phyloP scores from a whole-genome alignment of 139 green algal species.

The Yamagishiella unicocca region DNA sequence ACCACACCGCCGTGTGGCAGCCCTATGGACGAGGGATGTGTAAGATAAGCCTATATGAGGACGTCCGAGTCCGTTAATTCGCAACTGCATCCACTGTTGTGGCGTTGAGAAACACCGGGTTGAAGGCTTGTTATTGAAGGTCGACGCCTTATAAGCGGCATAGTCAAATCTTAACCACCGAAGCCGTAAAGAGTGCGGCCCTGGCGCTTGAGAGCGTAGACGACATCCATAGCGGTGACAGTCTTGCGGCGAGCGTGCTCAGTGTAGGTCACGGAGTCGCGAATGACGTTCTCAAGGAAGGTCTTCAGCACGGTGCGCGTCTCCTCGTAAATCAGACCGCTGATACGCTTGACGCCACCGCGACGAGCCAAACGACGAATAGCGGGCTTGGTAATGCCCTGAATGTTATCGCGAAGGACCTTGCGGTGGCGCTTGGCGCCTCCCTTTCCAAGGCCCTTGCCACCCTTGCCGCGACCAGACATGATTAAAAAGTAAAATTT shows the following conservation, averaged over 20 bases:
- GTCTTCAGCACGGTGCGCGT: conserved; percentile 91
- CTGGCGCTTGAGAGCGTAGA: conserved; percentile 97
- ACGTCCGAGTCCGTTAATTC: no score
- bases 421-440: conserved; percentile 94
- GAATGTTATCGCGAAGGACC: conserved; percentile 94
- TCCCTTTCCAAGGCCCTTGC: conserved; percentile 93
- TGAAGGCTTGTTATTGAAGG: no score
- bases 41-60: background rate
- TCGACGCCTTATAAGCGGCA: no score
- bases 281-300: conserved; percentile 95
- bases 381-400: conserved; percentile 96
- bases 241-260: conserved; percentile 97
- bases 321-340: conserved; percentile 94
- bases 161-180: no score
- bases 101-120: no score
- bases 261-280: conserved; percentile 97
- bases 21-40: background rate
- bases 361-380: conserved; percentile 90
- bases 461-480: conserved; percentile 83
- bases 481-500: no score
- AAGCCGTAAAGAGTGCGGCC: conserved; percentile 97
- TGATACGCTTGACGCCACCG: conserved; percentile 91
- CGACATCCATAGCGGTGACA: conserved; percentile 95
- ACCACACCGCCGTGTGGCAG: no score
- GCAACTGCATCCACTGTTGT: no score